Evolutionary conservation across 2,329 filamentous ascomycete genomes (phyloP).

Genomic region (Stagonosporopsis tanaceti): DNA sequence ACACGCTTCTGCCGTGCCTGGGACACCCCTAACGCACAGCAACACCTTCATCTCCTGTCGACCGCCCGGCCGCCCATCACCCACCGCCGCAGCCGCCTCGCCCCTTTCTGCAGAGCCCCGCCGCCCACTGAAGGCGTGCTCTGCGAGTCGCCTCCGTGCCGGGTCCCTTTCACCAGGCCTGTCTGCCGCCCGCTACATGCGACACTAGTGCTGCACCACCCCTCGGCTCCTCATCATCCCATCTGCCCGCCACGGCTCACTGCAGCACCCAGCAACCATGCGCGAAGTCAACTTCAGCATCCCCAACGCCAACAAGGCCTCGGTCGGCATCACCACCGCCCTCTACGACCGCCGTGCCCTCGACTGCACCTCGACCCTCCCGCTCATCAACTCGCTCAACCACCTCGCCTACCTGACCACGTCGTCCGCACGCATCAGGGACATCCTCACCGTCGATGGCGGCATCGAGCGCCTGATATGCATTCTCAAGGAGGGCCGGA

Average conservation of each 20-base stretch:
- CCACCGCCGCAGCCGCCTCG: conserved; percentile 1
- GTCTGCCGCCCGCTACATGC: conserved; percentile 39
- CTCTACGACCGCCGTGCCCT: conserved; percentile 96
- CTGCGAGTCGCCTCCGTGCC: conserved; percentile 22
- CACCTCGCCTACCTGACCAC: conserved; percentile 98
- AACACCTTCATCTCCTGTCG: conserved; percentile 41
- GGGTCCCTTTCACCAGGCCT: conserved; percentile 17
- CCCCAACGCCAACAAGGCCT: conserved; percentile 99
- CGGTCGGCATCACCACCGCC: conserved; percentile 97
- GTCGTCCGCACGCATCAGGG: conserved; percentile 94
- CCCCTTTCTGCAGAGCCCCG: conserved; percentile 12
- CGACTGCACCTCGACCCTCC: conserved; percentile 96
- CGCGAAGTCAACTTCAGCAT: conserved; percentile 99
- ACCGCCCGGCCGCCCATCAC: conserved; percentile 22
- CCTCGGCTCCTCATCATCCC: conserved; percentile 27
- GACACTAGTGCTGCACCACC: conserved; percentile 44
- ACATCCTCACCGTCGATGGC: conserved; percentile 98
- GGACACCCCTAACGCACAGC: conserved; percentile 44
- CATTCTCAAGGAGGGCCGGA: conserved; percentile 96
- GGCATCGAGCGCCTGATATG: conserved; percentile 95
- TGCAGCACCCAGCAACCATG: conserved; percentile 67
- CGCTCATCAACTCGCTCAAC: conserved; percentile 98
- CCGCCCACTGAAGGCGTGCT: conserved; percentile 2
- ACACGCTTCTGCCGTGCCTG: conserved; percentile 32
- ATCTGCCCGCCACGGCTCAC: conserved; percentile 21